Evolutionary conservation across 1,284 basidiomycete species (phyloP), one percentile per base, ranked within the genome.

Genomic region (Heimioporus retisporus): DNA sequence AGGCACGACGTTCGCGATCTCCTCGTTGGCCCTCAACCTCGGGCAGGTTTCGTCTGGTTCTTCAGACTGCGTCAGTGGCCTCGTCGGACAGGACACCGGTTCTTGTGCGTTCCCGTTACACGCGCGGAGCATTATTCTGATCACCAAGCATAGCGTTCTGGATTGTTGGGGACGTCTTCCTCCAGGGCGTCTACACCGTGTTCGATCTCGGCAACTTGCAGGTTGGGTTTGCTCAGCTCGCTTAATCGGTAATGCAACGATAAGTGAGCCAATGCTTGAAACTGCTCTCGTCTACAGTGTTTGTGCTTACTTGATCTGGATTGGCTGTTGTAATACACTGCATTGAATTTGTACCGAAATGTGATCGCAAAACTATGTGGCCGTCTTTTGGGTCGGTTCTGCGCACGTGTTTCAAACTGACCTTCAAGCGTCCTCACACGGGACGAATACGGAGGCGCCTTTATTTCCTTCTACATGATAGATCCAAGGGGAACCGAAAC

Each of bases 1-100:
- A 31, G 81, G 81, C 15, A 76, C 76, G 65, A 53, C 73, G 5
- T 85, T 85, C 73, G 55, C 72, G 1, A 77, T 86, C 60, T 78
- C 80, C 3, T 60, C 80, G 0, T 72, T 72, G 3, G 75, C 76
- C 1, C 81, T 82, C 69, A 83, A 82, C 69, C 72, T 82, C 18
- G 82, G 82, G 19, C 64, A 35, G 7, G 59, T 76, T 4, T 70
- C 73, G 16, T 13, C 55, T 42, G 74, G 72, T 43, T 80, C 77
- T 1, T 60, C 68, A 18, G 73, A 77, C 54, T 83, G 82, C 68
- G 65, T 82, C 35, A 80, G 56, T 50, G 64, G 63, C 10, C 44
- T 72, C 28, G 31, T 63, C 2, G 60, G 59, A 8, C 11, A 25
- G 21, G 60, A 66, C 19, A 8, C 50, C 6, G 55, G 65, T 62